A percentile compares a stretch with the other conserved stretches of the same genome.
These are phyloP conservation scores for Hypoxylon crocopeplum DNA, from an alignment of 495 filamentous ascomycete species.

Conservation along the genomic window DNA sequence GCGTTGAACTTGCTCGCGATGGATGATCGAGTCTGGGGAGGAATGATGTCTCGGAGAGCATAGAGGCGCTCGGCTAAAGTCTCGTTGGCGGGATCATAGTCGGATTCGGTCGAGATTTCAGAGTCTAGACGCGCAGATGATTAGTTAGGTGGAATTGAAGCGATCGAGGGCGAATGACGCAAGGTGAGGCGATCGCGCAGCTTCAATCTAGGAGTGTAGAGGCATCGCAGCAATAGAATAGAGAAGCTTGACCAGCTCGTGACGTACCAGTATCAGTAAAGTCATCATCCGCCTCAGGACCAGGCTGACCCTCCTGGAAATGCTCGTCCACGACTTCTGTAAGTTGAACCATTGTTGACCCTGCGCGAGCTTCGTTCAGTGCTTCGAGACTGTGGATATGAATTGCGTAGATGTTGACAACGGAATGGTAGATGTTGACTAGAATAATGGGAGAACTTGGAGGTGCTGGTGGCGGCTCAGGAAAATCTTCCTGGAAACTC, in stretches of 20 bases:
- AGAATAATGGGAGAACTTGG: too few relatives aligned
- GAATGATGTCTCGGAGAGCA: conserved; percentile 91
- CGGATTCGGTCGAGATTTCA: conserved; percentile 66
- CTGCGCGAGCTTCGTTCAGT: conserved; percentile 9
- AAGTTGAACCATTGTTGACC: conserved; percentile 85
- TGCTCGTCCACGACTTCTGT: conserved; percentile 95
- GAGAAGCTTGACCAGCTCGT: conserved; percentile 11
- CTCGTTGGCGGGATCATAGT: conserved; percentile 61
- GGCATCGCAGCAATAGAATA: not conserved
- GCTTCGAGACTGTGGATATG: not conserved
- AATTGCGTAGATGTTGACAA: not conserved
- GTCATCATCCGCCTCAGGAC: conserved; percentile 81
- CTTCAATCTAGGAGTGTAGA: too few relatives aligned
- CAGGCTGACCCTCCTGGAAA: conserved; percentile 76
- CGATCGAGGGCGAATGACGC: too few relatives aligned
- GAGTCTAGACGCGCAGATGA: conserved; percentile 57
- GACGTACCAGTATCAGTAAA: conserved; percentile 85
- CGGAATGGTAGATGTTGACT: too few relatives aligned
- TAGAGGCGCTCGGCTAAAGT: conserved; percentile 78
- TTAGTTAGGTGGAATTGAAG: conserved; percentile 21
- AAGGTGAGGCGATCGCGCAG: not conserved
- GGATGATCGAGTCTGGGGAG: conserved; percentile 77
- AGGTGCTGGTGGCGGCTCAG: too few relatives aligned
- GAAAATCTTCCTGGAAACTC: too few relatives aligned
- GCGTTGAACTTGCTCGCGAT: conserved; percentile 65